Evolutionary conservation across 768 basidiomycete species (phyloP), one percentile per base, ranked within the genome.

Genomic region (Goffeauzyma gilvescens): DNA sequence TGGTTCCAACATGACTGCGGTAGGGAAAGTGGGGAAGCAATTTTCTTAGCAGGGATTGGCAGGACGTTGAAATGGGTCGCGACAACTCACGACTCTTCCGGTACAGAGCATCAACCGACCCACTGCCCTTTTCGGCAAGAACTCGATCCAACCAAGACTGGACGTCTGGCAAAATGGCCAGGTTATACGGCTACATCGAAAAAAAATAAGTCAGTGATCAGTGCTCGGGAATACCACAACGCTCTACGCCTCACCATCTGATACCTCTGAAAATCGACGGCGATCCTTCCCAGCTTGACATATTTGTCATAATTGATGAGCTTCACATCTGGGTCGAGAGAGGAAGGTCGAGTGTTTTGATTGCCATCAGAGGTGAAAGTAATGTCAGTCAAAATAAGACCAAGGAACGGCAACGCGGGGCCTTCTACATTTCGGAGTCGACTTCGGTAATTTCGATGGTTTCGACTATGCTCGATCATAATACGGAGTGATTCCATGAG

Each of bases 301-400:
- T 93, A 96, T 63, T 93, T 90, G 64, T 89, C 90, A 57, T 93
- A 87, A 65, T 98, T 98, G 59, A 96, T 71, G 28, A 98, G 66
- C 53, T 76, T 81, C 64, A 82, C 78, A 45, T 72, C 72, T 1
- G 79, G 69, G 41, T 76, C 76, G 44, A 74, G 62, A 0, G 86
- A 81, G 5, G 87, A 82, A 13, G 76, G 72, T 50, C 90, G 73
- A 53, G 79, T 70, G 12, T 81, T 79, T 13, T 83, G 79, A 60
- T 95, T 95, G 15, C 90, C 90, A 56, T 95, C 90, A 30, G 81
- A 75, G 58, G 85, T 90, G 65, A 96, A 96, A 5, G 86, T 95
- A 46, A 93, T 72, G 62, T 63, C 61, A 35, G 57, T 62, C 22
- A 65, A 46, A 39, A 63, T 59, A 69, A 56, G 65, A 74, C 89